These are phyloP conservation scores for Macrocybe gigantea DNA, from an alignment of 768 basidiomycete species.

Conservation along the genomic window DNA sequence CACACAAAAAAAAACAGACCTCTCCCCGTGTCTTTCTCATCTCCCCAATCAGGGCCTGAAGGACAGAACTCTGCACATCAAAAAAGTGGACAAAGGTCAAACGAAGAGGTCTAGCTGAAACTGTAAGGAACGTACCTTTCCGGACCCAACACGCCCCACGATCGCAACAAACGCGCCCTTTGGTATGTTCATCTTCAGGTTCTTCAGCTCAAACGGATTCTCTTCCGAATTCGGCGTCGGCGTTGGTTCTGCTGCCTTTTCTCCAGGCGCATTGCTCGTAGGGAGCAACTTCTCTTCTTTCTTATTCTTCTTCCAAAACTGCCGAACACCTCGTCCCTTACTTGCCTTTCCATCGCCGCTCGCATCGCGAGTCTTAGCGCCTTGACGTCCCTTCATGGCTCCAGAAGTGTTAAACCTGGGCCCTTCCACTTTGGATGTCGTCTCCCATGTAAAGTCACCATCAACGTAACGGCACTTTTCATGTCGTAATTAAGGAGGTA, in stretches of 20 bases:
- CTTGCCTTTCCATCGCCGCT: constrained; percentile 4
- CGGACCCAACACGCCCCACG: constrained; percentile 69
- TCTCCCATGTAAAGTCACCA: constrained; percentile 49
- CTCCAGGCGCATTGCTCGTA: constrained; percentile 3
- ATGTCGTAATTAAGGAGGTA: constrained; percentile 35
- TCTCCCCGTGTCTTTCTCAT: constrained; percentile 58
- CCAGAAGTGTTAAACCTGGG: constrained; percentile 5
- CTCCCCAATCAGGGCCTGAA: constrained; percentile 57
- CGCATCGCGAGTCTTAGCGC: neutral
- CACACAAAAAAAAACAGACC: constrained; percentile 23
- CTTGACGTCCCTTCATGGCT: constrained; percentile 9
- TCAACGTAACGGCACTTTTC: constrained; percentile 37
- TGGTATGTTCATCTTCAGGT: constrained; percentile 39
- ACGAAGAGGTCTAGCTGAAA: constrained; percentile 12
- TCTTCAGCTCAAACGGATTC: constrained; percentile 36
- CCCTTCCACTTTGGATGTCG: constrained; percentile 15
- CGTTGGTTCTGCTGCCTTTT: constrained; percentile 4
- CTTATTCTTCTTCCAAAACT: constrained; percentile 12
- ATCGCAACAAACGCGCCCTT: constrained; percentile 63
- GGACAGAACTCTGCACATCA: constrained; percentile 41
- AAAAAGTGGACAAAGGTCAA: neutral
- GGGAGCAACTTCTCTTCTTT: constrained; percentile 5
- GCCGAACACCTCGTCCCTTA: constrained; percentile 4
- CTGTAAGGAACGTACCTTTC: constrained; percentile 42
- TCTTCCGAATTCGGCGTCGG: constrained; percentile 18